phyloP scores from a whole-genome alignment of 1,284 basidiomycete genomes.

The Pulchroboletus neoregius region DNA sequence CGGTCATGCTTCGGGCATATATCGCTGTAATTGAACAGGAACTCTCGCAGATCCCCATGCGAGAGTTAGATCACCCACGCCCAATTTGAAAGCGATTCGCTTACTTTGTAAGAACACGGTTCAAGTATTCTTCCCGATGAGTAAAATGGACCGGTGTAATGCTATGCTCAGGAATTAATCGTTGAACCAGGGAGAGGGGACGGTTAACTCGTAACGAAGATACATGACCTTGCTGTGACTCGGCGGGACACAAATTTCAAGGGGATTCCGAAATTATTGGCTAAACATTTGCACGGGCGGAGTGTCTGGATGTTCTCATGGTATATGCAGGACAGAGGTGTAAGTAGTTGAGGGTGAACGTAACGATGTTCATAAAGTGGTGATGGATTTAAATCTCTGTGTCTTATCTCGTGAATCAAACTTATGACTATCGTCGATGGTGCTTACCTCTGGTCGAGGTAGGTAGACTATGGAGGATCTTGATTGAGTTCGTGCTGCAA shows the following conservation, averaged over 20 bases:
- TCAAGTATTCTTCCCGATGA: neutral
- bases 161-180: neutral
- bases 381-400: neutral
- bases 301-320: no score
- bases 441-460: no score
- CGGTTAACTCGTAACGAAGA: neutral
- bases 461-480: no score
- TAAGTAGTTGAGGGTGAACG: no score
- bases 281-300: no score
- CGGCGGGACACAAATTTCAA: neutral
- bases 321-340: no score
- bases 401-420: no score
- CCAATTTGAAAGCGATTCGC: neutral
- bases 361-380: no score
- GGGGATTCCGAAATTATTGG: no score
- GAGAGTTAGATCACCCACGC: neutral
- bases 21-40: neutral
- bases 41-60: neutral
- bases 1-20: neutral
- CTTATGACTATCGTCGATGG: no score
- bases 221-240: neutral
- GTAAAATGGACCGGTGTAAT: neutral
- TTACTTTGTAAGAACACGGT: neutral
- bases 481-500: no score
- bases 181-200: neutral